These are phyloP conservation scores for Bipolaris cookei DNA, from an alignment of 2,329 filamentous ascomycete genomes.

Conservation along the genomic window DNA sequence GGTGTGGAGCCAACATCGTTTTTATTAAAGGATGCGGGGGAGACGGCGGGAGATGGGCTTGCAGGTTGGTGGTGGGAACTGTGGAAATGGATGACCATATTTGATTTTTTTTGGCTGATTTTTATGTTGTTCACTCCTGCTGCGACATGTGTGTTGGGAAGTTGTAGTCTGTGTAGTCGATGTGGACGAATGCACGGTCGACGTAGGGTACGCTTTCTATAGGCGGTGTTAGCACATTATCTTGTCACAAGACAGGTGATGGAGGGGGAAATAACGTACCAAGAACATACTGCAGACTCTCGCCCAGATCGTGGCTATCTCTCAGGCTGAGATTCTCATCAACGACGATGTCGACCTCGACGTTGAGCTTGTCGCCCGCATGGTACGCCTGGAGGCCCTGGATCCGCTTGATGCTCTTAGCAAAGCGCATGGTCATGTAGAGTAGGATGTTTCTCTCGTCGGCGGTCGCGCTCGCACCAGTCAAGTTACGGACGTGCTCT, in stretches of 20 bases:
- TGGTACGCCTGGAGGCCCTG: slow-evolving; percentile 87
- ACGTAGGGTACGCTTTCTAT: slow-evolving; percentile 77
- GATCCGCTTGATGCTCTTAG: slow-evolving; percentile 83
- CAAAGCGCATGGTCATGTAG: slow-evolving; percentile 93
- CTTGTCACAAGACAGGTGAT: no score
- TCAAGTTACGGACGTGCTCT: slow-evolving; percentile 80
- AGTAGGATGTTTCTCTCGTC: slow-evolving; percentile 85
- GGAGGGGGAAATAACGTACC: slow-evolving; percentile 46
- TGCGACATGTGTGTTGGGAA: slow-evolving; percentile 59
- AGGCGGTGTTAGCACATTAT: slow-evolving; percentile 10
- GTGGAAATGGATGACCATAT: background rate
- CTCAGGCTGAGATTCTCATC: slow-evolving; percentile 76
- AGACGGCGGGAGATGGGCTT: no score
- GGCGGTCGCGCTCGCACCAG: slow-evolving; percentile 77
- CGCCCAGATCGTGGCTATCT: slow-evolving; percentile 80
- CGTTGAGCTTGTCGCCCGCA: slow-evolving; percentile 82
- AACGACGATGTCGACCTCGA: slow-evolving; percentile 82
- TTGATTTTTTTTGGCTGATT: background rate
- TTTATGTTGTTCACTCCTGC: slow-evolving; percentile 41
- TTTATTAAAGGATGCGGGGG: no score
- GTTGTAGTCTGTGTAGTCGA: slow-evolving; percentile 60
- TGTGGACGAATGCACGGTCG: slow-evolving; percentile 60
- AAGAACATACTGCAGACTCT: slow-evolving; percentile 81
- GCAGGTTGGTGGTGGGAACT: no score
- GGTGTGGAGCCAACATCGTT: no score